Evolutionary conservation across 768 basidiomycete genomes (phyloP).

Genomic region (Pseudohyphozyma bogoriensis): DNA sequence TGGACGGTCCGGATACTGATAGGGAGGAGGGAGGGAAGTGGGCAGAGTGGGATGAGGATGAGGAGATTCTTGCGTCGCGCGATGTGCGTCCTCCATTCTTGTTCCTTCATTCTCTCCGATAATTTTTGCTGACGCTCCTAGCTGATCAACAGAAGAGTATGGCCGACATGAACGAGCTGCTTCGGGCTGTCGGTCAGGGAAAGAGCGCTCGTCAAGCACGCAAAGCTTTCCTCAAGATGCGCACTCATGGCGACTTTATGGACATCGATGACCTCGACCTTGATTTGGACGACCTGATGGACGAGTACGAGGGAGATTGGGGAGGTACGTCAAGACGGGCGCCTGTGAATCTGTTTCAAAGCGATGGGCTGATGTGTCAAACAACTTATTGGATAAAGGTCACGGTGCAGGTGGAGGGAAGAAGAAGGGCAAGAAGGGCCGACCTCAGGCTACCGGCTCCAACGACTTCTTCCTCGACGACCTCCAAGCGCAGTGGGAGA

Average conservation of each 20-base stretch:
- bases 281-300: constrained; percentile 22
- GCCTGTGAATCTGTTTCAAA: neutral
- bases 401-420: constrained; percentile 6
- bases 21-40: constrained; percentile 10
- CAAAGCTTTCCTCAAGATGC: constrained; percentile 27
- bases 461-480: constrained; percentile 46
- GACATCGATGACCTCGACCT: constrained; percentile 16
- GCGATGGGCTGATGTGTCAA: neutral
- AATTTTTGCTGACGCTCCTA: neutral
- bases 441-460: constrained; percentile 1
- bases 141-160: neutral
- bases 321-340: no score
- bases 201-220: constrained; percentile 19
- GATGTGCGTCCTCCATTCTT: constrained; percentile 14
- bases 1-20: constrained; percentile 11
- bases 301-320: no score
- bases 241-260: constrained; percentile 20
- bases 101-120: neutral
- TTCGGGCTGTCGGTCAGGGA: constrained; percentile 3
- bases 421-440: constrained; percentile 42
- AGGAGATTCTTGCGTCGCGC: no score
- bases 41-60: constrained; percentile 24
- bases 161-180: constrained; percentile 13
- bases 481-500: constrained; percentile 61
- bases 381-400: no score